Percentiles rank a stretch among this genome's conserved stretches.
phyloP scores from a whole-genome alignment of 805 yeast genomes.

The Isabelozyma gotoi region DNA sequence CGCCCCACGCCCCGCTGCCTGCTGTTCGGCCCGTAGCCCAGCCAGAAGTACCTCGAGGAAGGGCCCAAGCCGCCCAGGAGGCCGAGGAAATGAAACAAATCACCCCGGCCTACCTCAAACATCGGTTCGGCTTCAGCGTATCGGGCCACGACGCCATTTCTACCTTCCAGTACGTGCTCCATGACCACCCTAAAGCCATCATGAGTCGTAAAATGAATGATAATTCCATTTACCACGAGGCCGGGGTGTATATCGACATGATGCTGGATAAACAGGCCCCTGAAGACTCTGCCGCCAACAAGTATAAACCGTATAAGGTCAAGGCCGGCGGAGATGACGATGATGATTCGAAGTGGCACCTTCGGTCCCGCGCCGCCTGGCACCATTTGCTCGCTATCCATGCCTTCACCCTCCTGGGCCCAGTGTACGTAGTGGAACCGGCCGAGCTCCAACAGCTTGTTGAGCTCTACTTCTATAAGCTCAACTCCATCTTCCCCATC shows the following conservation, averaged over 20 bases:
- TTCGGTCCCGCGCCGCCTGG: conserved; percentile 12
- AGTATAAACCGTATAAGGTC: conserved; percentile 5
- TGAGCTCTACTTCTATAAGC: conserved; percentile 27
- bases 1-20: no score
- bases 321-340: conserved; percentile 10
- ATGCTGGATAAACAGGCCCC: not conserved
- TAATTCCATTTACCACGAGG: conserved; percentile 20
- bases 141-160: conserved; percentile 16
- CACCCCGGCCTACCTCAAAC: conserved; percentile 19
- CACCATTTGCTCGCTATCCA: conserved; percentile 20
- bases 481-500: conserved; percentile 34
- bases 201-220: conserved; percentile 17
- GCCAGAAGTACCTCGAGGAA: not conserved
- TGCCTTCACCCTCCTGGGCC: conserved; percentile 30
- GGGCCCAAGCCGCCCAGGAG: not conserved
- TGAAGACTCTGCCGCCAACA: conserved; percentile 5
- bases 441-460: conserved; percentile 19
- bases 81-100: conserved; percentile 4
- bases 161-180: conserved; percentile 21
- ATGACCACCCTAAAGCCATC: conserved; percentile 25
- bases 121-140: conserved; percentile 22
- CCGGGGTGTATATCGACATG: conserved; percentile 21
- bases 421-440: conserved; percentile 17
- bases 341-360: conserved; percentile 9
- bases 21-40: no score